Evolutionary conservation across 2,329 filamentous ascomycete genomes (phyloP), one percentile per base, ranked within the genome.

Genomic region (Botrytis squamosa): DNA sequence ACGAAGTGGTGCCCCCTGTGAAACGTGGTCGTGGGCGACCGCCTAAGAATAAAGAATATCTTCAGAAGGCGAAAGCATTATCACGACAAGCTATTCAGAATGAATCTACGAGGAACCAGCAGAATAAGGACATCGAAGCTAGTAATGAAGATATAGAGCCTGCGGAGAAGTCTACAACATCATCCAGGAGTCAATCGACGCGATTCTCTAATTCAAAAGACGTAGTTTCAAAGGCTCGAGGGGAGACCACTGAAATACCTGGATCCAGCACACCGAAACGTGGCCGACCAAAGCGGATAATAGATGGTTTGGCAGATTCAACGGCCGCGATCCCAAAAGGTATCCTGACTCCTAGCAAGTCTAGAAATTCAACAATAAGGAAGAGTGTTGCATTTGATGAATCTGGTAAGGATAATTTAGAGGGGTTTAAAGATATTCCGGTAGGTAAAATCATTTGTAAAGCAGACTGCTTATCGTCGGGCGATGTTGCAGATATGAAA

Each of bases 311-410:
- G 16, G 2, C 64, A 25, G 63, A 69, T 9, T 59, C 73, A 3
- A 6, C 40, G 2, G 69, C 65, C 36, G 40, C 60, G 25, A 40
- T 55, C 33, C 83, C 86, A 16, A 89, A 87, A 78, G 84, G 88
- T 12, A 91, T 90, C 72, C 79, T 90, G 60, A 86, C 87, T 4
- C 88, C 89, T 5, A 83, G 83, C 29, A 88, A 86, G 80, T 85
- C 84, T 33, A 65, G 80, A 80, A 57, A 81, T 84, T 78, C 76
- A 25, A 69, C 71, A 40, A 20, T 82, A 69, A 84, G 81, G 22
- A 91, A 90, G 80, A 90, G 82, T 75, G 89, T 90, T 22, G 86
- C 84, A 0, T 91, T 90, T 77, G 83, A 85, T 25, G 77, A 76
- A 0, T 90, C 90, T 77, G 83, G 85, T 25, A 76, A 76, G 33